Conservation (phyloP, 2,329 filamentous ascomycete species). For the Colletotrichum graminicola region DNA sequence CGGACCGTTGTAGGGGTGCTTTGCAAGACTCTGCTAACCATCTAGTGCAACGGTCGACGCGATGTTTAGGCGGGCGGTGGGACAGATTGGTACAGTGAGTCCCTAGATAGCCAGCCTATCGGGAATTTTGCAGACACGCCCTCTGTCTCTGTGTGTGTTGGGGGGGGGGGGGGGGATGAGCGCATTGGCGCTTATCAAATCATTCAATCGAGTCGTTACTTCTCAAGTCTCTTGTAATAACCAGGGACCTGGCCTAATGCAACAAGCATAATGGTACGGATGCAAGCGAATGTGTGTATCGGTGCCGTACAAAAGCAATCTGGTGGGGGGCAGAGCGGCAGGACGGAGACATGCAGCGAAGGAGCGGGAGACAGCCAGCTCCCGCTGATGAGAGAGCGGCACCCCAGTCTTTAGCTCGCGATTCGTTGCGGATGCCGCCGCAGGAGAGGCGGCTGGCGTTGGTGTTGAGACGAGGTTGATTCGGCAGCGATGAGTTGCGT, state of each 20-base stretch:
- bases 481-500: neutral
- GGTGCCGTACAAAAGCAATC: slow-evolving; percentile 10
- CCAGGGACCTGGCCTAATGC: slow-evolving; percentile 2
- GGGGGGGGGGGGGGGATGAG: too few relatives aligned
- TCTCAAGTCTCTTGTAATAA: slow-evolving; percentile 1
- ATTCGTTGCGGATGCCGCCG: neutral
- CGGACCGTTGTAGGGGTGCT: neutral
- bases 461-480: neutral
- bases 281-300: neutral
- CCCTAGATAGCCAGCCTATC: slow-evolving; percentile 24
- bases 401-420: neutral
- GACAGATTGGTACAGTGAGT: slow-evolving; percentile 15
- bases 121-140: slow-evolving; percentile 20
- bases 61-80: slow-evolving; percentile 23
- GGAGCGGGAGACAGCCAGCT: slow-evolving; percentile 30
- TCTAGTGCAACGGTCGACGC: slow-evolving; percentile 31
- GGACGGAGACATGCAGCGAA: slow-evolving; percentile 17
- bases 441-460: neutral
- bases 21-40: slow-evolving; percentile 13
- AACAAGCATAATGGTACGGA: slow-evolving; percentile 3
- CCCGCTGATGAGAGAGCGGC: slow-evolving; percentile 15
- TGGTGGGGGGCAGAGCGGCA: slow-evolving; percentile 5
- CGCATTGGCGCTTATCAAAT: neutral
- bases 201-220: neutral
- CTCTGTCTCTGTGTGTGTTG: neutral